Evolutionary conservation across 495 filamentous ascomycete genomes (phyloP).

Genomic region (Hypoxylon fragiforme): DNA sequence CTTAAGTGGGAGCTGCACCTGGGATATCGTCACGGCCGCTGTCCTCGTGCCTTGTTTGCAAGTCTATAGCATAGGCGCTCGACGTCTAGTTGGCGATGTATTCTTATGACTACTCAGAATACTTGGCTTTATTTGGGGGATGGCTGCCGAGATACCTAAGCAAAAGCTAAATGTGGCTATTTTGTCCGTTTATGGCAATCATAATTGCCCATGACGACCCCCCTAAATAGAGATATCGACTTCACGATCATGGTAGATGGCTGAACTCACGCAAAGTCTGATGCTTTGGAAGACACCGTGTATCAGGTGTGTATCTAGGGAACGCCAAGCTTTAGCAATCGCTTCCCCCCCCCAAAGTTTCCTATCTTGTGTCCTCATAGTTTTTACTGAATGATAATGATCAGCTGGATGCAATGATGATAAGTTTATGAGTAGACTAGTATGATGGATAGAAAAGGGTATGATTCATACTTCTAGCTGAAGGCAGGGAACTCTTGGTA

Average conservation of each 20-base stretch:
- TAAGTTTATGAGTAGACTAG: background rate
- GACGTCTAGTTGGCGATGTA: background rate
- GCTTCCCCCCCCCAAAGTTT: no score
- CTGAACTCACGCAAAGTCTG: slow-evolving; percentile 54
- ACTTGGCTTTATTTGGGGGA: slow-evolving; percentile 71
- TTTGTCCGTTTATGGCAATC: slow-evolving; percentile 61
- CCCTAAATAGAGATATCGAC: slow-evolving; percentile 59
- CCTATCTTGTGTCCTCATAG: no score
- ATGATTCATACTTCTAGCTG: slow-evolving; percentile 7
- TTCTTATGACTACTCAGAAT: slow-evolving; percentile 62
- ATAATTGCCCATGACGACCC: slow-evolving; percentile 57
- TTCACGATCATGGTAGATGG: slow-evolving; percentile 56
- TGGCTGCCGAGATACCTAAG: no score
- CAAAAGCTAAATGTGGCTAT: slow-evolving; percentile 65
- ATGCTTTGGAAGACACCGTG: slow-evolving; percentile 46
- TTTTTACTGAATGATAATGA: no score
- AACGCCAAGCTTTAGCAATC: slow-evolving; percentile 60
- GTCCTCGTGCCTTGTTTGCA: slow-evolving; percentile 69
- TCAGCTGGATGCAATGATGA: background rate
- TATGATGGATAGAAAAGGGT: background rate
- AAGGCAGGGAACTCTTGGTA: no score
- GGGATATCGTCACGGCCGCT: slow-evolving; percentile 55
- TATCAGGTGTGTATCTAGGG: slow-evolving; percentile 59
- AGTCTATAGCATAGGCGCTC: slow-evolving; percentile 46
- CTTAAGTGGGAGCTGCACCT: slow-evolving; percentile 8